phyloP scores from a whole-genome alignment of 345 rosid species.

The Citrus glauca region DNA sequence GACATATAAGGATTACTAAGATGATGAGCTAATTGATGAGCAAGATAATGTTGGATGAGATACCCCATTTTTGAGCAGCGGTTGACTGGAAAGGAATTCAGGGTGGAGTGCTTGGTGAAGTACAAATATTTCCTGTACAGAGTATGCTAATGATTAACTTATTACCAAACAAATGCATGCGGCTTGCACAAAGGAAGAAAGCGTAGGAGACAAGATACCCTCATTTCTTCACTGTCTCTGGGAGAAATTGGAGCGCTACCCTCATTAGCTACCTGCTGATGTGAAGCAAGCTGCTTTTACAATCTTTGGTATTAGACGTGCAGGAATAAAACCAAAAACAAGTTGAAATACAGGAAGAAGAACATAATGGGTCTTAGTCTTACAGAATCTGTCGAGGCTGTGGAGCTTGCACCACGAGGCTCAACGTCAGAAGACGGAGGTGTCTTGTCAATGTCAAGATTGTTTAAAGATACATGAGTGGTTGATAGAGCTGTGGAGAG shows the following conservation, averaged over 20 bases:
- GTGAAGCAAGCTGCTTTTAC: slow-evolving; percentile 29
- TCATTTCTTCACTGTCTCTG: slow-evolving; percentile 75
- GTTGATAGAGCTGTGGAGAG: slow-evolving; percentile 70
- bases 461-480: slow-evolving; percentile 25
- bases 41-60: slow-evolving; percentile 3
- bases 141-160: background rate
- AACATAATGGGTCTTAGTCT: slow-evolving; percentile 9
- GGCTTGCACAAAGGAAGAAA: background rate
- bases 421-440: slow-evolving; percentile 34
- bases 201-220: slow-evolving; percentile 37
- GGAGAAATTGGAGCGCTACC: slow-evolving; percentile 64
- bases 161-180: background rate
- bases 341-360: too few species aligned
- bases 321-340: background rate
- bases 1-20: background rate
- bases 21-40: background rate
- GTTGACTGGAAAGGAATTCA: slow-evolving; percentile 53
- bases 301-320: background rate
- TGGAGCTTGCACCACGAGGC: slow-evolving; percentile 36
- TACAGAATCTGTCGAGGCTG: slow-evolving; percentile 38
- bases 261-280: slow-evolving; percentile 31
- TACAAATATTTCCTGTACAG: slow-evolving; percentile 47
- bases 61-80: slow-evolving; percentile 58
- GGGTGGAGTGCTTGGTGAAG: slow-evolving; percentile 66
- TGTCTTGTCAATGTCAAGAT: slow-evolving; percentile 28